These are phyloP conservation scores for Fusarium sp. DNA, from an alignment of 2,329 filamentous ascomycete genomes.

Conservation along the genomic window DNA sequence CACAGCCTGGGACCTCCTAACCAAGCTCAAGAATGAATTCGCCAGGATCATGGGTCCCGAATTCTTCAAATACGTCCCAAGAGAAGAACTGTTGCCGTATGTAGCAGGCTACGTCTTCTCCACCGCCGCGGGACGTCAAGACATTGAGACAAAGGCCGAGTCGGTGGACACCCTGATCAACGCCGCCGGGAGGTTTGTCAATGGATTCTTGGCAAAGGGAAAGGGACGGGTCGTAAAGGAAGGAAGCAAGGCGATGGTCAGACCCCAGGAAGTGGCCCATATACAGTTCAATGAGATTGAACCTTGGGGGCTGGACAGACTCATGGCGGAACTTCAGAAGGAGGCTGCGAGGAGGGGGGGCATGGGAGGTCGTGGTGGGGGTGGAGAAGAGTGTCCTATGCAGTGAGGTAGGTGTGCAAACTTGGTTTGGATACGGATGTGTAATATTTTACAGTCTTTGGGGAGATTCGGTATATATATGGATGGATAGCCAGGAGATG, in stretches of 20 bases:
- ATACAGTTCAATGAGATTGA: neutral
- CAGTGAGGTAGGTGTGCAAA: neutral
- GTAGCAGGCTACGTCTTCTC: slow-evolving; percentile 47
- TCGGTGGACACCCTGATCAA: slow-evolving; percentile 1
- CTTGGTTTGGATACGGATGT: neutral
- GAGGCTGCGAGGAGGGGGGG: neutral
- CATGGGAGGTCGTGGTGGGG: neutral
- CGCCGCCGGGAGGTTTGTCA: neutral
- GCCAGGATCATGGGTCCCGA: neutral
- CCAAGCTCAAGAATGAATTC: slow-evolving; percentile 11
- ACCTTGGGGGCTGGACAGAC: slow-evolving; percentile 1
- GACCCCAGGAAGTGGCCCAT: neutral
- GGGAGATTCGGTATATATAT: neutral
- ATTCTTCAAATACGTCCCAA: slow-evolving; percentile 6
- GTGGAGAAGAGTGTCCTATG: neutral
- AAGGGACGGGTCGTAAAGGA: slow-evolving; percentile 7
- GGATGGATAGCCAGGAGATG: neutral
- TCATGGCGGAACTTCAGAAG: too few species aligned
- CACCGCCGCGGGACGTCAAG: slow-evolving; percentile 13
- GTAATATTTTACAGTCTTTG: neutral
- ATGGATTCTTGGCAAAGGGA: neutral
- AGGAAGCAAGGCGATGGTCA: neutral
- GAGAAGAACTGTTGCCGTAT: slow-evolving; percentile 8
- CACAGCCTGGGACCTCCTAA: neutral
- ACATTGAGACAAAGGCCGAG: neutral